These are phyloP conservation scores for Alternaria arborescens DNA, from an alignment of 2,329 filamentous ascomycete species.

Conservation along the genomic window DNA sequence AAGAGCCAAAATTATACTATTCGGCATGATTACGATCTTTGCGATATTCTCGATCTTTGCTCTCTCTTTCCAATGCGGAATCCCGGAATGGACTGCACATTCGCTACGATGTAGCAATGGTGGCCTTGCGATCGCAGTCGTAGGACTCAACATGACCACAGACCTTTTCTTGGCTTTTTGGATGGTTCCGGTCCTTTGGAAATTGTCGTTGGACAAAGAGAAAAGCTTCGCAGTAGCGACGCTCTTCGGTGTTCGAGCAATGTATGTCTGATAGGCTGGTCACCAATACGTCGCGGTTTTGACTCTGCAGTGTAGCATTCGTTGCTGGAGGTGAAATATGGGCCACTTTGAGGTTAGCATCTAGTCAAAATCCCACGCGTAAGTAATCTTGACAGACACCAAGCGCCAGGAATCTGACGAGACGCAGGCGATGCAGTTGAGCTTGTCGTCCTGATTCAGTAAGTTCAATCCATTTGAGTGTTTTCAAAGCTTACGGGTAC, in stretches of 20 bases:
- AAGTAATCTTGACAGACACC: background rate
- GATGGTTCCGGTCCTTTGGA: conserved; percentile 35
- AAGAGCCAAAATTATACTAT: conserved; percentile 16
- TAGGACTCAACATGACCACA: conserved; percentile 30
- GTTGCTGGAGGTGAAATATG: conserved; percentile 25
- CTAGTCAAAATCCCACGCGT: conserved; percentile 23
- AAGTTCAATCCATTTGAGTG: background rate
- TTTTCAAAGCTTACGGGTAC: conserved; percentile 3
- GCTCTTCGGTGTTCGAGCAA: conserved; percentile 26
- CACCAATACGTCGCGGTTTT: background rate
- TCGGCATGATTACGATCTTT: conserved; percentile 24
- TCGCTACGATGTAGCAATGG: conserved; percentile 22
- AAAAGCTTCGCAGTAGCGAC: conserved; percentile 16
- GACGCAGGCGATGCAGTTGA: conserved; percentile 22
- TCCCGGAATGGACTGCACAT: conserved; percentile 19
- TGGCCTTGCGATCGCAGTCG: conserved; percentile 25
- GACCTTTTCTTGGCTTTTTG: conserved; percentile 36
- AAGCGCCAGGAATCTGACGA: conserved; percentile 10
- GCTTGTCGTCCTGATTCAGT: conserved; percentile 27
- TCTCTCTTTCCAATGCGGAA: conserved; percentile 28
- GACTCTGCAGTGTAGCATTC: conserved; percentile 18
- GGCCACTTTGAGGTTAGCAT: conserved; percentile 15
- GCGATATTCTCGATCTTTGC: conserved; percentile 22
- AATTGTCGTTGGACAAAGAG: conserved; percentile 26
- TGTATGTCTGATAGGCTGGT: conserved; percentile 15